Conservation (phyloP, 768 basidiomycete species). For the Serpula lacrymans region DNA sequence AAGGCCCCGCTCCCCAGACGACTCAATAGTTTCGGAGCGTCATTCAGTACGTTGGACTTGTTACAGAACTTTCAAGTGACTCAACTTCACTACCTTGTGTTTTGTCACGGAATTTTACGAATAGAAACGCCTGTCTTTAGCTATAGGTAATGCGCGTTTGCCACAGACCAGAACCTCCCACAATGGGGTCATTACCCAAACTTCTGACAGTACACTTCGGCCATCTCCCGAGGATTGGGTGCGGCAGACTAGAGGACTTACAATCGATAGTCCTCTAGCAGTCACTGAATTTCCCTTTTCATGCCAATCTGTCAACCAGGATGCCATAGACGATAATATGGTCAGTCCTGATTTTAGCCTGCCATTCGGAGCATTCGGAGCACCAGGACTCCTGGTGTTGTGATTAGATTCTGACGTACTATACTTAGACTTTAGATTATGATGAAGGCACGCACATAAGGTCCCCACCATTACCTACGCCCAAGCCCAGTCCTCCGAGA, state of each 20-base stretch:
- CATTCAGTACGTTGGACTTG: constrained; percentile 53
- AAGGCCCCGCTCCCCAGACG: constrained; percentile 60
- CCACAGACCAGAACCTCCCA: too few species aligned
- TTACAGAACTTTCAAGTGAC: too few species aligned
- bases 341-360: constrained; percentile 29
- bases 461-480: constrained; percentile 7
- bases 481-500: constrained; percentile 9
- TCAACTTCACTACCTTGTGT: too few species aligned
- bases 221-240: constrained; percentile 73
- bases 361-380: not conserved
- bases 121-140: constrained; percentile 60
- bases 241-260: constrained; percentile 59
- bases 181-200: too few species aligned
- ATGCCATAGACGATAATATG: constrained; percentile 40
- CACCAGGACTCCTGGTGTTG: too few species aligned
- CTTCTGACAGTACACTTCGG: constrained; percentile 21
- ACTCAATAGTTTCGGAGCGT: constrained; percentile 45
- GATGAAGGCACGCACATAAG: too few species aligned
- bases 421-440: too few species aligned
- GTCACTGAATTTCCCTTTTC: constrained; percentile 1
- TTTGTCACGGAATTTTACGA: too few species aligned
- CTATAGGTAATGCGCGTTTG: constrained; percentile 24
- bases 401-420: too few species aligned
- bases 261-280: constrained; percentile 52
- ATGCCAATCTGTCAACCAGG: constrained; percentile 9